Base-by-base conservation (phyloP, 495 filamentous ascomycete genomes). In the Annulohypoxylon stygium region DNA sequence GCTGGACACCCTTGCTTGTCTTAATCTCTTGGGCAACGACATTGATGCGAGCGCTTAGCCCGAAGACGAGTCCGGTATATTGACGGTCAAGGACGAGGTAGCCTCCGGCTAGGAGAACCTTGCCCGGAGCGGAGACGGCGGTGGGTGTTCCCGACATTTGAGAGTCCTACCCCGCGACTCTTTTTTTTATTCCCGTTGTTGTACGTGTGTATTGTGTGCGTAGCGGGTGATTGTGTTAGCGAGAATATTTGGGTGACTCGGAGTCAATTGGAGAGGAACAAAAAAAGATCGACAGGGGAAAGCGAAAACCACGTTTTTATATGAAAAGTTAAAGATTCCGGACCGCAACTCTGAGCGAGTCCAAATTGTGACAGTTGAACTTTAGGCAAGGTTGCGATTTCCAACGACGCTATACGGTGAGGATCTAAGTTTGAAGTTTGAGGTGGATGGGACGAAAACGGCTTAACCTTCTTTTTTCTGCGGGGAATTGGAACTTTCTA, bases 71-170 rank as follows among this genome's bases (percentile, higher is more conserved):
- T 9, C 91, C 97, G 2, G 93, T 95, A 77, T 97, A 95, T 43
- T 87, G 84, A 58, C 92, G 90, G 82, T 98, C 97, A 23, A 99
- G 90, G 8, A 98, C 94, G 11, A 99, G 90, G 78, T 98, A 99
- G 47, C 96, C 96, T 43, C 96, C 96, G 55, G 95, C 93, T 14
- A 99, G 87, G 51, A 99, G 87, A 48, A 99, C 97, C 83, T 99
- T 99, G 57, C 96, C 96, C 23, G 96, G 96, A 2, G 97, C 95
- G 69, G 95, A 98, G 71, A 97, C 87, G 75, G 93, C 93, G 61
- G 70, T 77, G 39, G 74, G 61, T 41, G 57, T 58, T 34, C 53
- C 70, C 75, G 77, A 73, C 77, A 79, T 79, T 65, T 70, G 41
- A 14, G 39, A 53, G n/a, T 18, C 62, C 10, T 67, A 65, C 73